These are phyloP conservation scores for Melaleuca quinquenervia DNA, from an alignment of 345 rosid genomes.

Conservation along the genomic window DNA sequence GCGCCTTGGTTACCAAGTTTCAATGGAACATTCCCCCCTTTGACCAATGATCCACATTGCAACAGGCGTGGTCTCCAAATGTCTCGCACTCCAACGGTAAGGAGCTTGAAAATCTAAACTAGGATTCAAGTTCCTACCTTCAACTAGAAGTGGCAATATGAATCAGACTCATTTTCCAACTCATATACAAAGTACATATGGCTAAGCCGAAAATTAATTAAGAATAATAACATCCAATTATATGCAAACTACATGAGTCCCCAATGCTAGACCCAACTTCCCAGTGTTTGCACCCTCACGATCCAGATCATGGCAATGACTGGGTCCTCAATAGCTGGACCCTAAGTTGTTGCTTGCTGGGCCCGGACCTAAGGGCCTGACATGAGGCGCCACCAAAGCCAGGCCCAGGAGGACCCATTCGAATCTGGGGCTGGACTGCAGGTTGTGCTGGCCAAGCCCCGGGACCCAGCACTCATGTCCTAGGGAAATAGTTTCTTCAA, in stretches of 20 bases:
- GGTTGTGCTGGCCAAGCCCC: not conserved
- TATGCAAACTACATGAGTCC: not conserved
- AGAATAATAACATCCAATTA: not conserved
- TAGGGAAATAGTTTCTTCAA: not conserved
- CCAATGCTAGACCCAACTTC: not conserved
- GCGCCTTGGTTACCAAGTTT: not conserved
- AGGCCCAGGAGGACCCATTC: not conserved
- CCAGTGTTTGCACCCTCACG: not conserved
- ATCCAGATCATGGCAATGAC: not conserved
- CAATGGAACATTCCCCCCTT: not conserved
- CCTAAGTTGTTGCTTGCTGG: not conserved
- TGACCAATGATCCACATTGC: not conserved
- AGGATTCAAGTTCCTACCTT: not conserved
- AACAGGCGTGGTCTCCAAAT: not conserved
- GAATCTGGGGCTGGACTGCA: not conserved
- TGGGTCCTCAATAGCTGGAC: not conserved
- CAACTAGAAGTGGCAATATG: not conserved
- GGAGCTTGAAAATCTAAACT: not conserved
- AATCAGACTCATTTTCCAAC: not conserved
- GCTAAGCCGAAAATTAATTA: not conserved
- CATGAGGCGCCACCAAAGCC: not conserved
- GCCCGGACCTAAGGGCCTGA: not conserved
- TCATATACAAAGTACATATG: not conserved
- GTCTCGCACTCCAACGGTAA: not conserved
- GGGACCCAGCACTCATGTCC: not conserved